These are phyloP conservation scores for Kodamaea sagamina DNA, from an alignment of 805 yeast species.

Conservation along the genomic window DNA sequence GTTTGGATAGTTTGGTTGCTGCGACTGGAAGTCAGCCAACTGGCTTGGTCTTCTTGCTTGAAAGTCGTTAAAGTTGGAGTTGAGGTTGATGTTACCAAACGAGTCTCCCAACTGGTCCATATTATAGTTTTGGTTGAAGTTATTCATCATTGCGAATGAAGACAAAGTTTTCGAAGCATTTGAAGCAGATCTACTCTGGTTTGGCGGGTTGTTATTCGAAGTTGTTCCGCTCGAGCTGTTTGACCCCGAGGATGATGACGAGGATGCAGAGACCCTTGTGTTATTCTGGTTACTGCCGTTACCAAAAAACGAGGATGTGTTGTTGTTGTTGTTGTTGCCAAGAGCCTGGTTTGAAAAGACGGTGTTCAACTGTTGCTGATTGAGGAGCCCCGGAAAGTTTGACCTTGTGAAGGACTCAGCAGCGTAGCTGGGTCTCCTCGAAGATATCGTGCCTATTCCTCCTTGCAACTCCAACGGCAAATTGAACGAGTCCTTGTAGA, in stretches of 20 bases:
- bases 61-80: conserved; percentile 38
- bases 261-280: conserved; percentile 4
- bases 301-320: conserved; percentile 7
- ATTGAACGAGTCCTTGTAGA: conserved; percentile 38
- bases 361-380: conserved; percentile 9
- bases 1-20: conserved; percentile 11
- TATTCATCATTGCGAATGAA: conserved; percentile 32
- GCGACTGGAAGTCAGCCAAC: conserved; percentile 32
- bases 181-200: conserved; percentile 9
- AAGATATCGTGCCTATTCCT: conserved; percentile 59
- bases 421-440: conserved; percentile 74
- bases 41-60: conserved; percentile 47
- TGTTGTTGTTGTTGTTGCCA: conserved; percentile 7
- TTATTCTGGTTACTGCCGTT: background rate
- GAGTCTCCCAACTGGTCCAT: conserved; percentile 33
- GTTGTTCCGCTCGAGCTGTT: conserved; percentile 1
- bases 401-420: conserved; percentile 60
- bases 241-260: conserved; percentile 8
- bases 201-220: conserved; percentile 3
- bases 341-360: conserved; percentile 5
- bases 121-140: conserved; percentile 23
- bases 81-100: conserved; percentile 33
- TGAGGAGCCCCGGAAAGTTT: conserved; percentile 16
- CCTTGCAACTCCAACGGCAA: conserved; percentile 65
- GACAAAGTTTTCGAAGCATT: conserved; percentile 23